Percentiles rank a stretch among this genome's conserved stretches.
Evolutionary conservation across 2,329 filamentous ascomycete genomes (phyloP).

Genomic region (Scleromitrula shiraiana): DNA sequence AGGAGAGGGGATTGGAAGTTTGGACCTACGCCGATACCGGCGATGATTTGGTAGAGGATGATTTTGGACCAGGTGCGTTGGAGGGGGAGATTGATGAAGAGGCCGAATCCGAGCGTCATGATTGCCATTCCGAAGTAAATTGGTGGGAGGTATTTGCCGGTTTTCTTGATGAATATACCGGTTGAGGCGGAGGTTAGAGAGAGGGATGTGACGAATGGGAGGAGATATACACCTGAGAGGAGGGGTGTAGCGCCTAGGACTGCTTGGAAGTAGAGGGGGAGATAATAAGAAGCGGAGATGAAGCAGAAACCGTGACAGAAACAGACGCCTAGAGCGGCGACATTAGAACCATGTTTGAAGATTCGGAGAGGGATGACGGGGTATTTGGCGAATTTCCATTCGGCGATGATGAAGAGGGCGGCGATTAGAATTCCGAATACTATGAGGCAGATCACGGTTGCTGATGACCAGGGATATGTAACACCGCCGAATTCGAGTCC

Average conservation of each 20-base stretch:
- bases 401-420: slow-evolving; percentile 56
- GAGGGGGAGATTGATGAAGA: slow-evolving; percentile 54
- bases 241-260: slow-evolving; percentile 42
- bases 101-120: slow-evolving; percentile 56
- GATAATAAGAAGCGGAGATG: slow-evolving; percentile 20
- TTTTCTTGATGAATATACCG: slow-evolving; percentile 52
- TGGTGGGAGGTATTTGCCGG: slow-evolving; percentile 54
- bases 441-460: slow-evolving; percentile 37
- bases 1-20: slow-evolving; percentile 64
- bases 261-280: slow-evolving; percentile 67
- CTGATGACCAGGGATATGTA: slow-evolving; percentile 47
- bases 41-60: slow-evolving; percentile 53
- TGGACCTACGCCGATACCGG: slow-evolving; percentile 56
- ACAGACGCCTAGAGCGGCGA: slow-evolving; percentile 56
- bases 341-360: slow-evolving; percentile 59
- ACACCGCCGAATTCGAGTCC: slow-evolving; percentile 81
- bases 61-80: slow-evolving; percentile 45
- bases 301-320: slow-evolving; percentile 61
- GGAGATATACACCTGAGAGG: slow-evolving; percentile 66
- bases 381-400: slow-evolving; percentile 65
- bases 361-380: slow-evolving; percentile 71
- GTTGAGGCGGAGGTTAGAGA: slow-evolving; percentile 53
- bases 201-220: slow-evolving; percentile 61
- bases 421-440: slow-evolving; percentile 55
- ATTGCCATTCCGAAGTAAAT: slow-evolving; percentile 52